Base-by-base conservation (phyloP, 805 yeast genomes). In the Grigorovia jiainica region DNA sequence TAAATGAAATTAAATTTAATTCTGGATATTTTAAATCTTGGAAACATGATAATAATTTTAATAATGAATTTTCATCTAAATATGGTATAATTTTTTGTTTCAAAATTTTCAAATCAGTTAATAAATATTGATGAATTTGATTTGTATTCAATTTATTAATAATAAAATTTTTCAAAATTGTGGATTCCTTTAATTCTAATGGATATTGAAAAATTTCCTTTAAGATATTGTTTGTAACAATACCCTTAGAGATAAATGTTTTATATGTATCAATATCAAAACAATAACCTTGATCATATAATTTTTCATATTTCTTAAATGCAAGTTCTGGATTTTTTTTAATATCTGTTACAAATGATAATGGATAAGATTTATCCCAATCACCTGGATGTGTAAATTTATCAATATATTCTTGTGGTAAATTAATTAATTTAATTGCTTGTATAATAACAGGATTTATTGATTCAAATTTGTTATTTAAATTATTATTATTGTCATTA, bases 191-290 rank as follows among this genome's bases (percentile, higher is more conserved):
- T 8, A 38, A 38, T 36, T 49, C 49, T 15, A 25, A 34, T 17
- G 42, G 19, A 30, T 40, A 44, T 32, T 38, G 36, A 5, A 40
- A 37, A 32, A 53, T 47, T 15, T 48, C 38, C 15, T 47, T 45
- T 19, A 60, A 46, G 2, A 57, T 49, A 13, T 46, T 44, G 18
- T 43, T 16, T 34, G 52, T 53, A 16, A 55, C 44, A 32, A 47
- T 45, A 25, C 46, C 45, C 10, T 47, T 21, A 8, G 25, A 23
- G n/a, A 59, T 49, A 34, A 60, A 47, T 37, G 51, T 49, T 25
- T 52, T 49, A 41, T 56, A 61, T 9, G 65, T 60, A 29, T 57
- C 62, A 39, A 49, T 60, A 47, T 58, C 64, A 39, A 60, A 61
- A 38, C 54, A 51, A 34, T 53, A 58, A 8, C 60, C 63, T 24